Conservation (phyloP, 2,329 filamentous ascomycete species). For the Diaporthe vaccinii region DNA sequence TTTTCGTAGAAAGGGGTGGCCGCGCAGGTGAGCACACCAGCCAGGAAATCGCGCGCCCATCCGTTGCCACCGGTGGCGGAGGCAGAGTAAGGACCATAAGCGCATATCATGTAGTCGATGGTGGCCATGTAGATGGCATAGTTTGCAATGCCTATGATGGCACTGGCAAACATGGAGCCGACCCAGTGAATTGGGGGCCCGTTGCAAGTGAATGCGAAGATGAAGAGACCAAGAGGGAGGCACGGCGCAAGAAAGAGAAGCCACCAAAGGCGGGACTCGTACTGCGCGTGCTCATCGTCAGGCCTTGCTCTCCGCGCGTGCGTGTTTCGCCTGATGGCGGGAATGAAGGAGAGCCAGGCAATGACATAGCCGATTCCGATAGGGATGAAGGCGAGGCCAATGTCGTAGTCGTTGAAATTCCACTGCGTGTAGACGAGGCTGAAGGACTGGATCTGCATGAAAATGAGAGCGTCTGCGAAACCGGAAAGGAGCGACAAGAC, state of each 20-base stretch:
- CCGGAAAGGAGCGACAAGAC: constrained; percentile 78
- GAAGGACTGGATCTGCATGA: constrained; percentile 83
- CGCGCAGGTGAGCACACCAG: constrained; percentile 78
- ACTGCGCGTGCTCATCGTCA: constrained; percentile 71
- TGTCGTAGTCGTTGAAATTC: constrained; percentile 68
- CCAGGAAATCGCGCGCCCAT: constrained; percentile 80
- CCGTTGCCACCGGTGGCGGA: constrained; percentile 84
- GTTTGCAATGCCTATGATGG: constrained; percentile 79
- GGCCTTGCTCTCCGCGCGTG: constrained; percentile 64
- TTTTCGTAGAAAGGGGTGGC: constrained; percentile 75
- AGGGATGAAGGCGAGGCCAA: constrained; percentile 74
- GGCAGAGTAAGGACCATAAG: constrained; percentile 80
- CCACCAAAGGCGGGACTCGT: constrained; percentile 76
- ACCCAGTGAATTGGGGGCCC: constrained; percentile 78
- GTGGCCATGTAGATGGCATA: constrained; percentile 78
- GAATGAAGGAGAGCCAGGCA: constrained; percentile 71
- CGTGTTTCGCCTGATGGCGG: constrained; percentile 67
- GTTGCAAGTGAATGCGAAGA: constrained; percentile 77
- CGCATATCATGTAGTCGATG: constrained; percentile 83
- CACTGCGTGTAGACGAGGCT: constrained; percentile 77
- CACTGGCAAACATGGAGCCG: constrained; percentile 73
- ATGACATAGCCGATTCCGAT: constrained; percentile 77
- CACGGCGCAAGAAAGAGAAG: constrained; percentile 73
- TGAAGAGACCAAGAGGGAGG: constrained; percentile 76
- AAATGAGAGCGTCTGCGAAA: constrained; percentile 82